Conservation (phyloP, 495 filamentous ascomycete genomes). For the Paragyromitra xinjiangensis region DNA sequence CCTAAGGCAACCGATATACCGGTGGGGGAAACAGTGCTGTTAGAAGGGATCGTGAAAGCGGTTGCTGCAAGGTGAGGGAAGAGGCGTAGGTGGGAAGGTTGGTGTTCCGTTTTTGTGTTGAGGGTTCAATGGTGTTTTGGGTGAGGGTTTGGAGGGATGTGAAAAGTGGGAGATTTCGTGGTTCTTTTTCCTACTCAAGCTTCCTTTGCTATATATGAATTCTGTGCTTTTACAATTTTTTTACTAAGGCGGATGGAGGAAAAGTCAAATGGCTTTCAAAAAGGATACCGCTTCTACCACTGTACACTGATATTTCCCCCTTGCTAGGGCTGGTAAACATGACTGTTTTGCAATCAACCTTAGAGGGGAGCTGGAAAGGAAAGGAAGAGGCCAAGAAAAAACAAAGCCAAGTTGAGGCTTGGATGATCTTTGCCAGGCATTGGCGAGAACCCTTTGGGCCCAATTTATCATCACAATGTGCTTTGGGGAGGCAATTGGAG, state of each 20-base stretch:
- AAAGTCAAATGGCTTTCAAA: not conserved
- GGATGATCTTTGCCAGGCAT: not conserved
- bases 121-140: not conserved
- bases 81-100: not conserved
- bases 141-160: not conserved
- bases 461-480: not conserved
- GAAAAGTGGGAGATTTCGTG: not conserved
- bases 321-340: too few species aligned
- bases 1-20: conserved; percentile 15
- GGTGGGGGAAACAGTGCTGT: conserved; percentile 32
- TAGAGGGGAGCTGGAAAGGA: not conserved
- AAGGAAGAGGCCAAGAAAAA: not conserved
- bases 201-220: not conserved
- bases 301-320: too few species aligned
- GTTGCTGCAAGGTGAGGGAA: not conserved
- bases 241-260: not conserved
- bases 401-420: not conserved
- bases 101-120: not conserved
- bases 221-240: not conserved
- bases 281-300: not conserved
- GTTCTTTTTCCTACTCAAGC: not conserved
- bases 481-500: too few species aligned
- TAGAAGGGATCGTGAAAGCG: conserved; percentile 11
- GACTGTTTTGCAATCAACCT: not conserved
- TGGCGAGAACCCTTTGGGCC: not conserved